A percentile compares a stretch with the other conserved stretches of the same genome.
Evolutionary conservation across 768 basidiomycete species (phyloP).

Genomic region (Tulasnella sp.): DNA sequence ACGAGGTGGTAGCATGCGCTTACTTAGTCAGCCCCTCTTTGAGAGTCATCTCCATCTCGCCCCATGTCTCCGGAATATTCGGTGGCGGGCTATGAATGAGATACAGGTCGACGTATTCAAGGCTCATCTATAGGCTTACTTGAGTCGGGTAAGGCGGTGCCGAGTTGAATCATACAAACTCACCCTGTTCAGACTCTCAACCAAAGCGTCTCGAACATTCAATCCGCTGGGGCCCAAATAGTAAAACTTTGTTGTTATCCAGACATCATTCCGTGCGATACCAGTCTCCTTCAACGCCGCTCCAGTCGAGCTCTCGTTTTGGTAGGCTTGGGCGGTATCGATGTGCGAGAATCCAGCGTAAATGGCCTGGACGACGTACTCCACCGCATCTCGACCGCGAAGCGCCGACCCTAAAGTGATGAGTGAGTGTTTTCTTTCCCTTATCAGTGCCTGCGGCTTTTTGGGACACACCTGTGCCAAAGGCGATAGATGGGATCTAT

Average conservation of each 20-base stretch:
- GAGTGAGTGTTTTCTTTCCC: too few species aligned
- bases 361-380: conserved; percentile 45
- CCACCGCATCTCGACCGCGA: conserved; percentile 41
- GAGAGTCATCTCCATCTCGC: conserved; percentile 43
- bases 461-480: conserved; percentile 31
- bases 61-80: conserved; percentile 38
- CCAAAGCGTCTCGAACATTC: not conserved
- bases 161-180: conserved; percentile 7
- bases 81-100: conserved; percentile 48
- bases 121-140: conserved; percentile 38
- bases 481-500: conserved; percentile 23
- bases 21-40: conserved; percentile 49
- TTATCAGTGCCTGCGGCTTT: too few species aligned
- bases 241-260: conserved; percentile 55
- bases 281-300: conserved; percentile 5
- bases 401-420: too few species aligned
- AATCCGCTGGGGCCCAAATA: conserved; percentile 23
- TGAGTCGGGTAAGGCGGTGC: not conserved
- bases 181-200: conserved; percentile 41
- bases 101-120: conserved; percentile 56
- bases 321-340: conserved; percentile 35
- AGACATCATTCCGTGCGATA: conserved; percentile 39
- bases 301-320: conserved; percentile 15
- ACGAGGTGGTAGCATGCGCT: conserved; percentile 11
- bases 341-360: conserved; percentile 39